These are phyloP conservation scores for Macrolepiota dolichaula DNA, from an alignment of 768 basidiomycete genomes.

Conservation along the genomic window DNA sequence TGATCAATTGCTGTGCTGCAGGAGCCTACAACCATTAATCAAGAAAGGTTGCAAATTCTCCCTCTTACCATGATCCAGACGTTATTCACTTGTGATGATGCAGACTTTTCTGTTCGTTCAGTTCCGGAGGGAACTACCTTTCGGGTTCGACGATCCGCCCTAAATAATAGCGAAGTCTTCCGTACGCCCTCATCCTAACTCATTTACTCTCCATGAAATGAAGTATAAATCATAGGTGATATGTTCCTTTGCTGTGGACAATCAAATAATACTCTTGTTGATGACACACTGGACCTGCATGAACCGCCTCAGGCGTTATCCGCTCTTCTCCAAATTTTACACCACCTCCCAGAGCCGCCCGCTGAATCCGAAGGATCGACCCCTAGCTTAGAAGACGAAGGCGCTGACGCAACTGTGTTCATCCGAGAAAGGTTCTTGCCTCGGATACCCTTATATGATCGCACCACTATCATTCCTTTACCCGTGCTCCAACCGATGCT, in stretches of 20 bases:
- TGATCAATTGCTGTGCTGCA: constrained; percentile 9
- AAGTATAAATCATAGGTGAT: constrained; percentile 48
- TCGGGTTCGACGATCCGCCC: constrained; percentile 42
- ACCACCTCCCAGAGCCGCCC: constrained; percentile 50
- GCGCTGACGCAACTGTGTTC: constrained; percentile 25
- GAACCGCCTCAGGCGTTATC: constrained; percentile 48
- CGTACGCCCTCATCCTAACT: constrained; percentile 34
- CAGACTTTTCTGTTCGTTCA: constrained; percentile 58
- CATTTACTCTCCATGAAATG: neutral
- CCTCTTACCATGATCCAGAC: constrained; percentile 25
- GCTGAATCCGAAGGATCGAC: constrained; percentile 19
- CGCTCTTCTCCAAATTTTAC: constrained; percentile 53
- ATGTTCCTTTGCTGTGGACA: constrained; percentile 65
- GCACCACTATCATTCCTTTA: constrained; percentile 54
- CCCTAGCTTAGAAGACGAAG: constrained; percentile 20
- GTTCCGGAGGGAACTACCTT: constrained; percentile 48
- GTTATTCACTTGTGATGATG: constrained; percentile 40
- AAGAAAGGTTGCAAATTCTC: neutral
- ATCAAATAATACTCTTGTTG: constrained; percentile 13
- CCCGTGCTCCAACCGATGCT: constrained; percentile 56
- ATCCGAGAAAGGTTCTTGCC: constrained; percentile 9
- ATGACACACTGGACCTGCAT: constrained; percentile 46
- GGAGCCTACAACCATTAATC: neutral
- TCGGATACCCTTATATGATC: constrained; percentile 27
- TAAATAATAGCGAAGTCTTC: constrained; percentile 60